Percentiles rank a stretch among this genome's conserved stretches.
phyloP scores from a whole-genome alignment of 202 grass and related monocot genomes.

The Schoenoplectus triqueter region DNA sequence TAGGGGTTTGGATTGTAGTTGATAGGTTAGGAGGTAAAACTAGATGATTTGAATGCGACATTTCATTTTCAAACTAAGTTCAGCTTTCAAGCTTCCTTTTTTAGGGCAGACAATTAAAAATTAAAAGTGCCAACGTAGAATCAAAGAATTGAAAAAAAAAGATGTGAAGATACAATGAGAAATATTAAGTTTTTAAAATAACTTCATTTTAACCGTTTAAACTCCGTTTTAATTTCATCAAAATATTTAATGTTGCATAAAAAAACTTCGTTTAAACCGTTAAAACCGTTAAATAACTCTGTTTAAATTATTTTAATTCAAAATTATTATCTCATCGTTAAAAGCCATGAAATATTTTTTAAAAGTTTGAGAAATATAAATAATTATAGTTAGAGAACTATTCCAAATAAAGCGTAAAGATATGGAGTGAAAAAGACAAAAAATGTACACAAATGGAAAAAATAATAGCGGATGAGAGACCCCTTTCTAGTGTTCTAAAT shows the following conservation, averaged over 20 bases:
- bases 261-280: no score
- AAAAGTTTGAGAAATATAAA: not conserved
- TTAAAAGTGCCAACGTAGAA: not conserved
- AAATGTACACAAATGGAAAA: constrained; percentile 13
- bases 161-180: not conserved
- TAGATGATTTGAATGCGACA: constrained; percentile 8
- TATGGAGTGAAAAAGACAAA: not conserved
- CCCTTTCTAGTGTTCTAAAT: no score
- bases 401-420: not conserved
- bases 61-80: constrained; percentile 4
- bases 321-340: no score
- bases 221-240: no score
- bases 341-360: no score
- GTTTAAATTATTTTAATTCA: no score
- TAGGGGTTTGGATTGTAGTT: constrained; percentile 23
- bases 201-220: no score
- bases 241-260: no score
- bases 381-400: not conserved
- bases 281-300: no score
- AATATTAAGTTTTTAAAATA: no score
- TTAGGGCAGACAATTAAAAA: not conserved
- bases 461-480: constrained; percentile 11
- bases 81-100: constrained; percentile 1
- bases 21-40: constrained; percentile 12
- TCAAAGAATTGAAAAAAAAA: not conserved